Evolutionary conservation across 1,139 yeast genomes (phyloP), one percentile per base, ranked within the genome.

Genomic region (Hyphopichia buzzinii): DNA sequence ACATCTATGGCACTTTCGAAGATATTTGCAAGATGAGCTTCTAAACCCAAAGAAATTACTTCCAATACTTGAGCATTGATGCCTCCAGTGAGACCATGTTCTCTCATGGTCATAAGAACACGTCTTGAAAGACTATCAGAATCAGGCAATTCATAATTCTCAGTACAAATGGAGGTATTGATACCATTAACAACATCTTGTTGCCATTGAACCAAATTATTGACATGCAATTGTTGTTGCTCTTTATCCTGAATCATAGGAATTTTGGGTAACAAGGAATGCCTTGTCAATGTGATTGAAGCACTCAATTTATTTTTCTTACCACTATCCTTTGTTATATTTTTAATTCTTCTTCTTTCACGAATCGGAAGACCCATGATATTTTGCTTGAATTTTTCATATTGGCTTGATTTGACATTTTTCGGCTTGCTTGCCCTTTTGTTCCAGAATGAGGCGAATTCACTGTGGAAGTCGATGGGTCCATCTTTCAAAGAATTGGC

Each of bases 181-280:
- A 88, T 78, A n/a, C 95, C 95, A 53, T 84, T 90, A 35, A 84
- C 77, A 17, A 92, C 89, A 55, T 94, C 98, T 57, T 89, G 96
- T 21, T 94, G 89, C 95, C 96, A 89, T 48, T 84, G 84, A 37
- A 80, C 75, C 48, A 89, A 66, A 59, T 80, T 75, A 51, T 81
- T 69, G 26, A 72, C 74, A 41, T 66, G 74, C 39, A 68, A 54
- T 44, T 67, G 76, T 46, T 69, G 77, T 46, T 70, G 72, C 40
- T 59, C 79, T 41, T 75, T 71, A 44, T 77, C 82, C 43, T 79
- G 77, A 26, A 84, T 79, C 57, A 84, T 81, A 4, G 99, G 98
- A 14, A 92, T 82, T 50, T 84, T 86, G 1, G 98, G 97, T 38
- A 90, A 73, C 54, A 85, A 70, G 3, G 92, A 78, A 52, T 88